These are phyloP conservation scores for Sugiyamaella valdiviana DNA, from an alignment of 805 yeast species.

Conservation along the genomic window DNA sequence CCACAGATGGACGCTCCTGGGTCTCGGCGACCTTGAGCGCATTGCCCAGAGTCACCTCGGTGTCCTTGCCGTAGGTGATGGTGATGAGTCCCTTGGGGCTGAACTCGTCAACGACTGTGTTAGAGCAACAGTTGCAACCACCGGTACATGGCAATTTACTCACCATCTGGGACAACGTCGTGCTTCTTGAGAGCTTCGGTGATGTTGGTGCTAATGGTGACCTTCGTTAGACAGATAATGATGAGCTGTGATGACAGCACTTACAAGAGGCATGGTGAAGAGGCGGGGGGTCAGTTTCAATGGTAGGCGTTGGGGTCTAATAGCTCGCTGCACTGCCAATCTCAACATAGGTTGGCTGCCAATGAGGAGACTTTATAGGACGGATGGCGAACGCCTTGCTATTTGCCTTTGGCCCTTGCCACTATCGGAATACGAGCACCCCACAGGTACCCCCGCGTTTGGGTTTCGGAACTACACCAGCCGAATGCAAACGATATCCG, in stretches of 20 bases:
- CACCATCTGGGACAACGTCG: constrained; percentile 41
- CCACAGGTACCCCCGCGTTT: too few species aligned
- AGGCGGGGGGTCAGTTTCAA: neutral
- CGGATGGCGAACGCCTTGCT: neutral
- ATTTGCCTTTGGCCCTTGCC: neutral
- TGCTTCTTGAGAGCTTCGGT: constrained; percentile 37
- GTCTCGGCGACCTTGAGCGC: constrained; percentile 58
- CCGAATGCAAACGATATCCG: too few species aligned
- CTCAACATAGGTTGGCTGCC: neutral
- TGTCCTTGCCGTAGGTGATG: constrained; percentile 52
- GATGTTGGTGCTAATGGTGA: constrained; percentile 29
- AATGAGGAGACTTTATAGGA: neutral
- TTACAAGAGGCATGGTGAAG: constrained; percentile 10
- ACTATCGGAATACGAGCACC: neutral
- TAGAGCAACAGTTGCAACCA: neutral
- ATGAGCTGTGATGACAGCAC: neutral
- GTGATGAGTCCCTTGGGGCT: constrained; percentile 40
- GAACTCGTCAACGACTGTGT: constrained; percentile 28
- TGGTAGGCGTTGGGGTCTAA: neutral
- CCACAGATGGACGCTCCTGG: constrained; percentile 59
- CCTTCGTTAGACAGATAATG: constrained; percentile 15
- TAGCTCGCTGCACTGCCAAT: neutral
- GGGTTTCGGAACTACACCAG: too few species aligned
- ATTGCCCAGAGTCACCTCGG: constrained; percentile 76
- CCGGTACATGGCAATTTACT: constrained; percentile 14